phyloP scores from a whole-genome alignment of 2,329 filamentous ascomycete species.

The Fusarium virguliforme region DNA sequence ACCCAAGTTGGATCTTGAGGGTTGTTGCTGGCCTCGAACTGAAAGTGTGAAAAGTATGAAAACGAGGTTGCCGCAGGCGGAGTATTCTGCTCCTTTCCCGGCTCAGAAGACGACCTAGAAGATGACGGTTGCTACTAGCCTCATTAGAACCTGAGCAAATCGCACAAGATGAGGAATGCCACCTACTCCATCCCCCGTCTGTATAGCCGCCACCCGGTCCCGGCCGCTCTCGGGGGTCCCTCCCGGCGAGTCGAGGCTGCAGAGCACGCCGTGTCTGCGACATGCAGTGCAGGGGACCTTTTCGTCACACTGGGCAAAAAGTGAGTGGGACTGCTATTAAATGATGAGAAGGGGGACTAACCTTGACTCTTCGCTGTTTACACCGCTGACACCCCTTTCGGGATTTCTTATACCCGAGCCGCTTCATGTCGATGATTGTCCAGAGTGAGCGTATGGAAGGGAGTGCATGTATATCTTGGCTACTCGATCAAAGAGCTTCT shows the following conservation, averaged over 20 bases:
- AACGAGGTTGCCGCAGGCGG: neutral
- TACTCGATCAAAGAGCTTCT: neutral
- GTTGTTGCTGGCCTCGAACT: neutral
- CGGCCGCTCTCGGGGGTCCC: neutral
- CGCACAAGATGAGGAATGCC: neutral
- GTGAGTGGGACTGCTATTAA: neutral
- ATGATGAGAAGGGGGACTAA: neutral
- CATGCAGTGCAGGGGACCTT: conserved; percentile 30
- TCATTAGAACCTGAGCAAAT: neutral
- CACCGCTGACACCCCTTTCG: conserved; percentile 24
- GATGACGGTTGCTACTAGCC: conserved; percentile 4
- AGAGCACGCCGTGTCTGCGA: conserved; percentile 22
- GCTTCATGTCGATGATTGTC: conserved; percentile 17
- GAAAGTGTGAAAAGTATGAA: conserved; percentile 29
- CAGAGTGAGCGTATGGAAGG: conserved; percentile 1
- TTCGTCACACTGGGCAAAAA: conserved; percentile 28
- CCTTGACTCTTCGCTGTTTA: conserved; percentile 30
- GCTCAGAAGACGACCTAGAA: neutral
- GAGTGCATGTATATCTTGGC: conserved; percentile 6
- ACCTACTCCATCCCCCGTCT: conserved; percentile 2
- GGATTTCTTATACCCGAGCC: conserved; percentile 28
- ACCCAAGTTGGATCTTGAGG: conserved; percentile 11
- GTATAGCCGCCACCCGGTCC: neutral
- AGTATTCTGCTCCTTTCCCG: neutral
- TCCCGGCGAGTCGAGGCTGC: conserved; percentile 19